Base-by-base conservation (phyloP, 768 basidiomycete species). In the Cystofilobasidium bisporidii region DNA sequence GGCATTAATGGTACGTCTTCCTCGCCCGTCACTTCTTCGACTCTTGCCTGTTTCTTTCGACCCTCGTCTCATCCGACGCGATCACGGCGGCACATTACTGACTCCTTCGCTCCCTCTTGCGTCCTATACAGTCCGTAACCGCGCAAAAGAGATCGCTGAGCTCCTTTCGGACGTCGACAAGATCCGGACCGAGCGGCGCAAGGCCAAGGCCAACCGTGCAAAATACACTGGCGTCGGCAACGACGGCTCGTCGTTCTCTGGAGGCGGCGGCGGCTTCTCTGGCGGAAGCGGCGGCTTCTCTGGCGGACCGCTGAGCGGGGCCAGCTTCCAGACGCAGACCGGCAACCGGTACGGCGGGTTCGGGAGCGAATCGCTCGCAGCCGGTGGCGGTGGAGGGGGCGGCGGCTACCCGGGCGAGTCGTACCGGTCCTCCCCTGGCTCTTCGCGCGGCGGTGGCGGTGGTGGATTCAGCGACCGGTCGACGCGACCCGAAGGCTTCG, bases 211-310 rank as follows among this genome's bases (percentile, higher is more conserved):
- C 26, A 97, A 96, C 78, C 87, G 86, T 73, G 84, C 81, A 79
- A 98, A 99, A 77, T 98, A 97, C 74, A 81, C 78, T 41, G 96
- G 96, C 26, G 83, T 84, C 8, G 91, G 92, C 0, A 92, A 86
- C 72, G 93, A 94, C 71, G 82, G 86, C 3, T 38, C 61, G 20
- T 56, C 47, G 20, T 75, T 74, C 5, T 67, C 69, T 17, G 38
- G 60, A 0, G 47, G 58, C 41, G 33, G 41, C 24, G 60, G 65
- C 24, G 71, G 75, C 5, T 59, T 12, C 24, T 64, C 60, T 17
- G 62, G 67, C n/a, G 72, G 71, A 0, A 63, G 67, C 10, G 57
- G 55, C 48, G 53, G 48, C n/a, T 24, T 50, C 48, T 6, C 4
- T 6, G 48, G 53, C 2, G 53, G 53, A 2, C 28, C 53, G 53